Percentiles rank a stretch among this genome's conserved stretches.
phyloP scores from a whole-genome alignment of 2,329 filamentous ascomycete species.

The Ophiocordyceps sinensis region DNA sequence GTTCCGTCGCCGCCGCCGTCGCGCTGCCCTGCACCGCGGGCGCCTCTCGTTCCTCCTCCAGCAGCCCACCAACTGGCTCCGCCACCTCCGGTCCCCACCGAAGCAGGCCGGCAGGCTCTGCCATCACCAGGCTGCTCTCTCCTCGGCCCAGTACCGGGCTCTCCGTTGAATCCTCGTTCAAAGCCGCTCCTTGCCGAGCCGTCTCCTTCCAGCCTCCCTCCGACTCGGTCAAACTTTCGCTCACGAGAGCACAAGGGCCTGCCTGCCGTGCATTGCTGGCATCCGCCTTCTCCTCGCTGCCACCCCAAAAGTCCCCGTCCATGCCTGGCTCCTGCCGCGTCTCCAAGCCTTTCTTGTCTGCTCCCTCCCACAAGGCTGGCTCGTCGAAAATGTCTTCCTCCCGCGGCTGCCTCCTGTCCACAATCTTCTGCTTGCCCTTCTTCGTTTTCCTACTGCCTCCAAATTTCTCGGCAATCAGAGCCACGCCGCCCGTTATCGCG shows the following conservation, averaged over 20 bases:
- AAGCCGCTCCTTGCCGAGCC: constrained; percentile 7
- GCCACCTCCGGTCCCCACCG: constrained; percentile 15
- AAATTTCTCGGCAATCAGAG: constrained; percentile 20
- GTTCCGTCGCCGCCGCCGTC: constrained; percentile 7
- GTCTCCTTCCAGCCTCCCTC: constrained; percentile 11
- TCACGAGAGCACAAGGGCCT: constrained; percentile 3
- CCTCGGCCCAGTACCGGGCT: constrained; percentile 23
- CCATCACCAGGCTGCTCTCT: constrained; percentile 7
- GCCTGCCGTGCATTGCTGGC: constrained; percentile 3
- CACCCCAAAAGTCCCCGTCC: constrained; percentile 16
- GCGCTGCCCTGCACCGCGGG: not conserved
- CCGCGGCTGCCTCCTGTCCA: constrained; percentile 22
- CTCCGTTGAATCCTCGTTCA: constrained; percentile 17
- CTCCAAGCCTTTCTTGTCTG: constrained; percentile 20
- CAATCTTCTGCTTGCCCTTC: constrained; percentile 15
- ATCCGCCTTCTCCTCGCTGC: not conserved
- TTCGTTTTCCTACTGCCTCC: constrained; percentile 13
- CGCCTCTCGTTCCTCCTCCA: constrained; percentile 15
- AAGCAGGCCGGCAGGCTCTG: constrained; percentile 13
- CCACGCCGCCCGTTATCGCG: constrained; percentile 13
- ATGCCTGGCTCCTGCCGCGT: constrained; percentile 7
- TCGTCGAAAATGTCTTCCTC: constrained; percentile 31
- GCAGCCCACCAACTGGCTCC: constrained; percentile 14
- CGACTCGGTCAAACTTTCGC: constrained; percentile 8
- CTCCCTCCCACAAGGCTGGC: constrained; percentile 27